Base-by-base conservation (phyloP, 257 asterid genomes). In the Ehretia macrophylla region DNA sequence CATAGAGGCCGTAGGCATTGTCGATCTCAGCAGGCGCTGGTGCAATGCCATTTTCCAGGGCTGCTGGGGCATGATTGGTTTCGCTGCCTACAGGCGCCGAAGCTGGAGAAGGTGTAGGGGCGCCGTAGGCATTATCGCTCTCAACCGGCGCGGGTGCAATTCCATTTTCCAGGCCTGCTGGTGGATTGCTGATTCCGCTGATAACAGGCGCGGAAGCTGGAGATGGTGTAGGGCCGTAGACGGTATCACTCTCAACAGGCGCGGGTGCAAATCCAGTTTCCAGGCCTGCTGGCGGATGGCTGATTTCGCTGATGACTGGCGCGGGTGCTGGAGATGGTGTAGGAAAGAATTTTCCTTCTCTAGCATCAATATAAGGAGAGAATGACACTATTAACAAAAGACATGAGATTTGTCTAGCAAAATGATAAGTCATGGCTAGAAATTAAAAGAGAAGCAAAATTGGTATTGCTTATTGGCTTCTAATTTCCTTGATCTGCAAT, bases 291-390 rank as follows among this genome's bases (percentile, higher is more conserved):
- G 32, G 17, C 0, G 46, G 5, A 2, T 42, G 12, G 16, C 47
- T 42, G 47, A 42, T 42, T 42, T 42, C 14, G 47, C 16, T 42
- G 1, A 75, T 76, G n/a, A 77, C 63, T 13, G 60, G 65, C 46
- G 58, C 32, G 14, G 75, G 71, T 8, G 67, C 50, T 40, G 86
- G 75, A 50, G 64, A 8, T 38, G 77, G 64, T 44, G 75, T 17
- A 10, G 16, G 11, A 4, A 55, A 37, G 32, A 82, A 82, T 62
- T 68, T 68, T 71, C 87, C 68, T 35, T 61, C 57, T 67, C 86
- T 83, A 38, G 84, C 87, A 66, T 83, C 79, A 59, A 48, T 67
- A 37, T 68, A 78, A 52, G 58, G 44, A 39, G 68, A 63, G 55
- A 68, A 58, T 4, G 72, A 50, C n/a, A 68, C 14, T 14, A 66